Base-by-base conservation (phyloP, 768 basidiomycete genomes). In the Amanita exitialis region DNA sequence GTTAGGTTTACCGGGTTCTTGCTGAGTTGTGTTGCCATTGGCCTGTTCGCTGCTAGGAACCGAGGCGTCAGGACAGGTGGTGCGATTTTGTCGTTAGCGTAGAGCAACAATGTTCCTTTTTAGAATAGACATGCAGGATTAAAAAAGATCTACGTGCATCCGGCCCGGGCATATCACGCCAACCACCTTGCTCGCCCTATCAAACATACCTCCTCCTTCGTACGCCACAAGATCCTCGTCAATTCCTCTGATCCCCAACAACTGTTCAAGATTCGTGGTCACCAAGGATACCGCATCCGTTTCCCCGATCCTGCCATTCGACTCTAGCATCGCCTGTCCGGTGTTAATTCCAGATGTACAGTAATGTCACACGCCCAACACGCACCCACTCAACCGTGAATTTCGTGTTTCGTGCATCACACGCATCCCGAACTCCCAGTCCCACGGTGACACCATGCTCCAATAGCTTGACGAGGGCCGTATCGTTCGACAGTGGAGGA, bases 381-480 rank as follows among this genome's bases (percentile, higher is more conserved):
- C 78, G 59, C 55, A 86, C 86, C 90, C 89, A 93, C 62, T 80
- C 80, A 16, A 81, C 69, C 56, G 92, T 87, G 58, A 90, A 85
- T 8, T 86, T 76, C 10, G 80, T 78, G 57, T 85, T 88, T 38
- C 83, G 76, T 34, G 86, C 86, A 53, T 77, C 72, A 82, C 83
- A 90, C 27, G 79, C 78, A 54, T 83, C 79, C 34, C 69, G 66
- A 30, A 82, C 71, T 15, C 83, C 86, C 45, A 91, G 60, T 16
- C 79, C 88, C n/a, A 90, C 82, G 16, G 80, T 82, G n/a, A 95
- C 86, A n/a, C 82, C 82, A 32, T 83, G 73, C 4, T 75, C 68
- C 13, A 86, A 64, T 35, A 97, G 72, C 18, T 71, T 76, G 3
- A 79, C 74, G 35, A 92, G 78, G 56, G 68, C 73, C 12, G 78